Evolutionary conservation across 2,329 filamentous ascomycete genomes (phyloP).

Genomic region (Nigrospora osmanthi): DNA sequence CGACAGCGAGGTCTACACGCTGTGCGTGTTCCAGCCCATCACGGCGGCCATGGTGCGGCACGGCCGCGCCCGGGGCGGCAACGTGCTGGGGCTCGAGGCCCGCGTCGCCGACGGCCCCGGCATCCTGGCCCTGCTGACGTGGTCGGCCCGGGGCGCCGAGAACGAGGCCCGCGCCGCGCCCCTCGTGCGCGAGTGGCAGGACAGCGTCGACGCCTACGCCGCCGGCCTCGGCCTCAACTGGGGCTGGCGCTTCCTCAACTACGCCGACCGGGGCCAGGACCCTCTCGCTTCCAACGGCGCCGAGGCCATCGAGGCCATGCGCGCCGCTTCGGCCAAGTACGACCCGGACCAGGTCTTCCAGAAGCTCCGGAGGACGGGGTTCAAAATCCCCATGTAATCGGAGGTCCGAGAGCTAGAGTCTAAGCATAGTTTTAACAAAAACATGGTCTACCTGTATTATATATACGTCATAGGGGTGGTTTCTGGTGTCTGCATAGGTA

Average conservation of each 20-base stretch:
- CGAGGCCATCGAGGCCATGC: constrained; percentile 19
- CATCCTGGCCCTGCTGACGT: background rate
- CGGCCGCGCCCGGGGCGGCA: background rate
- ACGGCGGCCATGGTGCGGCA: constrained; percentile 6
- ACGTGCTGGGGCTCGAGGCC: constrained; percentile 1
- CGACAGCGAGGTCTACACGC: constrained; percentile 14
- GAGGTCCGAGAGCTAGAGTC: too few species aligned
- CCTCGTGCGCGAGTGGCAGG: background rate
- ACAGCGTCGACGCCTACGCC: background rate
- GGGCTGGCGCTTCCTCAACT: constrained; percentile 28
- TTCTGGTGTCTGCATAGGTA: too few species aligned
- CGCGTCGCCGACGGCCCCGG: background rate
- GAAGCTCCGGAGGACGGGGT: background rate
- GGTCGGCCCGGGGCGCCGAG: background rate
- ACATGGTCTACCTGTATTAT: too few species aligned
- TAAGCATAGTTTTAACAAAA: too few species aligned
- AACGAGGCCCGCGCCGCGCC: background rate
- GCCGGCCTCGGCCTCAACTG: constrained; percentile 7
- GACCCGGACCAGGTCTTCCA: constrained; percentile 25
- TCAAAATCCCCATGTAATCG: background rate
- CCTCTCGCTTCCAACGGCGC: constrained; percentile 23
- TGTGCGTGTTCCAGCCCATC: constrained; percentile 24
- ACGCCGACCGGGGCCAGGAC: constrained; percentile 22
- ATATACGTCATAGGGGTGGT: too few species aligned
- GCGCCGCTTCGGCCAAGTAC: constrained; percentile 23